Conservation (phyloP, 176 grass and related monocot species). For the Dactylis glomerata region DNA sequence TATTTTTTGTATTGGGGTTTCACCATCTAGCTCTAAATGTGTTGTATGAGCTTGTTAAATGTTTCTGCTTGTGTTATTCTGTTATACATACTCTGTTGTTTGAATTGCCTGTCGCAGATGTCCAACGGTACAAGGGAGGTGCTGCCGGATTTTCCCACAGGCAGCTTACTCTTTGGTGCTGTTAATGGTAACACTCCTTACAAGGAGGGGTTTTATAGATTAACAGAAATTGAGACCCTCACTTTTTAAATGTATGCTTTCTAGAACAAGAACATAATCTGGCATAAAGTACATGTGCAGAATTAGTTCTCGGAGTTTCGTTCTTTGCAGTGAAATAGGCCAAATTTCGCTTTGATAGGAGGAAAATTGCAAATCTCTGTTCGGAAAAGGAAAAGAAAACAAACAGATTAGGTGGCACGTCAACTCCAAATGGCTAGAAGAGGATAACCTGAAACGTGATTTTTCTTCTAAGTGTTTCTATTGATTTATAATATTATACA, state of each 20-base stretch:
- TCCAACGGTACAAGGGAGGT: too few relatives aligned
- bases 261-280: neutral
- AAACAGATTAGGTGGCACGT: neutral
- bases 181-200: too few relatives aligned
- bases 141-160: too few relatives aligned
- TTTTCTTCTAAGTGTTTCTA: neutral
- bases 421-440: constrained; percentile 1
- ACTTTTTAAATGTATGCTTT: neutral
- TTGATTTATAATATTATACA: neutral
- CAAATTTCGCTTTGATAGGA: neutral
- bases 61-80: too few relatives aligned
- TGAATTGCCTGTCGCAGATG: too few relatives aligned
- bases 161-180: too few relatives aligned
- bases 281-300: neutral
- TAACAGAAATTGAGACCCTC: neutral
- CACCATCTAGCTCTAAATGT: too few relatives aligned
- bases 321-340: neutral
- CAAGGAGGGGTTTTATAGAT: too few relatives aligned
- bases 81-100: too few relatives aligned
- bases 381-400: neutral
- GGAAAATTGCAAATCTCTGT: neutral
- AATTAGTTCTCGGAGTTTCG: neutral
- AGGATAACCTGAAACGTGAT: neutral
- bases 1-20: too few relatives aligned
- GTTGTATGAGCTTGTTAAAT: too few relatives aligned